A percentile compares a stretch with the other conserved stretches of the same genome.
phyloP scores from a whole-genome alignment of 129 eudicot genomes.

The Solidago caesia region DNA sequence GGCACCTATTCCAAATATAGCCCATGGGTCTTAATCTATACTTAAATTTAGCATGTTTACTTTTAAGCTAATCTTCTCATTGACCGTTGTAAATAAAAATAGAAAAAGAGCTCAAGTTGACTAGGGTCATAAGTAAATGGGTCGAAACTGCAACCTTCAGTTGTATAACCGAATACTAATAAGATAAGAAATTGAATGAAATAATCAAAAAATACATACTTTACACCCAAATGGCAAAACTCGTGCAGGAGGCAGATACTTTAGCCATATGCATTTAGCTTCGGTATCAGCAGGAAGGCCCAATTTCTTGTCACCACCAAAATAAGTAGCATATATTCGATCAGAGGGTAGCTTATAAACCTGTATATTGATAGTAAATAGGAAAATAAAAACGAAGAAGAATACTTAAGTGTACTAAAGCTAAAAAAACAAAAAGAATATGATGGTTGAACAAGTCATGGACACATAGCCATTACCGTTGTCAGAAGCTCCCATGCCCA shows the following conservation, averaged over 20 bases:
- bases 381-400: slow-evolving; percentile 1
- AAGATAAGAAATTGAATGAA: neutral
- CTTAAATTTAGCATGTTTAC: too few species aligned
- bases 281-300: slow-evolving; percentile 90
- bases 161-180: too few species aligned
- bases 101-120: too few species aligned
- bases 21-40: too few species aligned
- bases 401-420: neutral
- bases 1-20: too few species aligned
- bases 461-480: slow-evolving; percentile 44
- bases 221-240: slow-evolving; percentile 95
- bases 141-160: too few species aligned
- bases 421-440: too few species aligned
- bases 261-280: slow-evolving; percentile 87
- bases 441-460: too few species aligned
- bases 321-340: slow-evolving; percentile 91
- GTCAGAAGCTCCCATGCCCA: slow-evolving; percentile 99
- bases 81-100: too few species aligned
- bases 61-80: too few species aligned
- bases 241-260: slow-evolving; percentile 59
- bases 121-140: too few species aligned
- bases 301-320: slow-evolving; percentile 90
- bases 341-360: slow-evolving; percentile 74
- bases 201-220: slow-evolving; percentile 36
- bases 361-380: slow-evolving; percentile 37